These are phyloP conservation scores for Pseudocercospora musae DNA, from an alignment of 2,329 filamentous ascomycete genomes.

Conservation along the genomic window DNA sequence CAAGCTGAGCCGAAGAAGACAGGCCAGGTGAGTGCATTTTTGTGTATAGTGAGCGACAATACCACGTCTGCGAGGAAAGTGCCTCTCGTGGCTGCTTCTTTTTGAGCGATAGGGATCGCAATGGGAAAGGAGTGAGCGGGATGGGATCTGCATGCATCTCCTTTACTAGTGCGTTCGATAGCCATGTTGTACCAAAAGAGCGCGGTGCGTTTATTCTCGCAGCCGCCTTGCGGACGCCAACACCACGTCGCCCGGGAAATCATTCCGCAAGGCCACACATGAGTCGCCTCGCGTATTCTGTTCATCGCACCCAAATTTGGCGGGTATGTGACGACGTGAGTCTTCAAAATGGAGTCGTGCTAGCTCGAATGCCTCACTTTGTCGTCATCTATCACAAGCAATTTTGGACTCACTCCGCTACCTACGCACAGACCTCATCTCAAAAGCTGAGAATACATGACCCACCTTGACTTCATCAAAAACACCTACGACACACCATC, in stretches of 20 bases:
- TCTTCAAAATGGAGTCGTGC: too few species aligned
- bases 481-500: neutral
- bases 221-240: neutral
- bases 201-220: conserved; percentile 8
- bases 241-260: neutral
- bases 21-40: conserved; percentile 13
- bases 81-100: conserved; percentile 1
- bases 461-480: neutral
- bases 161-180: conserved; percentile 7
- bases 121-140: neutral
- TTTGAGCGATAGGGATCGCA: conserved; percentile 3
- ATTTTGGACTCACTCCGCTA: neutral
- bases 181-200: conserved; percentile 18
- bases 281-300: neutral
- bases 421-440: neutral
- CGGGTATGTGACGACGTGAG: too few species aligned
- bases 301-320: neutral
- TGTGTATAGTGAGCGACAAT: conserved; percentile 23
- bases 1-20: neutral
- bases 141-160: neutral
- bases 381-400: neutral
- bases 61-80: neutral
- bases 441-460: too few species aligned
- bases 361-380: neutral
- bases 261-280: too few species aligned